Base-by-base conservation (phyloP, 2,329 filamentous ascomycete species). In the Periconia macrospinosa region DNA sequence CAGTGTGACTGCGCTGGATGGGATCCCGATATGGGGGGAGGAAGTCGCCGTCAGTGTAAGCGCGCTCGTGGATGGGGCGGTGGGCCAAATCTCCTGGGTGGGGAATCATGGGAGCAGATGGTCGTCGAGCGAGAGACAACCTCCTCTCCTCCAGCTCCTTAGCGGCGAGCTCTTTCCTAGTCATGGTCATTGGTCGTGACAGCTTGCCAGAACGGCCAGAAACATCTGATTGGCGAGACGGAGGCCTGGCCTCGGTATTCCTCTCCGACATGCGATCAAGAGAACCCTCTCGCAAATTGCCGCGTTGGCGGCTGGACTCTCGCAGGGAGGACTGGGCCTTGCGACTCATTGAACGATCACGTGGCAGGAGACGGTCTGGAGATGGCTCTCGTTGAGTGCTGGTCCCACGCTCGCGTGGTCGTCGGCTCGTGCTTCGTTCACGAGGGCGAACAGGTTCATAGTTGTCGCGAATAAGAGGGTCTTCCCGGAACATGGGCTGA, bases 101-200 rank as follows among this genome's bases (percentile, higher is more conserved):
- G 6, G 90, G 87, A 56, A 97, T 95, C 0, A 86, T 78, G 0
- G 91, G 91, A 2, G 87, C 91, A 20, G 89, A 90, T 3, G 91
- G 89, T 47, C 91, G 84, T 51, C 90, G 84, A 18, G 90, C 91
- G 35, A 73, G 62, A 14, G 93, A 97, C 67, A 90, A 85, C 53
- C 93, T 87, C 27, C 93, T 86, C 66, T 94, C 90, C 73, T 97
- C 92, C 1, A 97, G 83, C 73, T 97, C 92, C 45, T 89, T 86
- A 8, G 92, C 91, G 10, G 77, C 79, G 18, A 76, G 64, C 55
- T 76, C 75, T 59, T 77, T 79, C 54, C 74, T 74, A 49, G 70
- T 73, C 53, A 76, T 58, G n/a, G 65, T 64, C 17, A 63, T 57
- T 15, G 63, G 61, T 54, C 69, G 59, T 19, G 64, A 54, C 2